phyloP scores from a whole-genome alignment of 768 basidiomycete genomes.

The Rossbeevera mucosa region DNA sequence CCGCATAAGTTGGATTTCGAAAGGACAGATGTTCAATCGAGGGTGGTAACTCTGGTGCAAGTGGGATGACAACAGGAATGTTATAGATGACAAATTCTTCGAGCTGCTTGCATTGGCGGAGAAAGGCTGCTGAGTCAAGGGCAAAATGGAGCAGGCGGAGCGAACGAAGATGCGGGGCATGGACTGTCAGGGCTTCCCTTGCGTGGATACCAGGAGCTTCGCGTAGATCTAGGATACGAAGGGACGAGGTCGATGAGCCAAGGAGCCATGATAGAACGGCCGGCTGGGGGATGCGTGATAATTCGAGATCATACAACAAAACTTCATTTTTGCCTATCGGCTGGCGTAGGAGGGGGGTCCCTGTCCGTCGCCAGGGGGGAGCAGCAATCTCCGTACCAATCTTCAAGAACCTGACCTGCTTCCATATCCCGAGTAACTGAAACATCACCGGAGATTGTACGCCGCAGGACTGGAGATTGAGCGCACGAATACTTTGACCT shows the following conservation, averaged over 20 bases:
- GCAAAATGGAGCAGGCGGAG: slow-evolving; percentile 39
- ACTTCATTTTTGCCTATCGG: slow-evolving; percentile 1
- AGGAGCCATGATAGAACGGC: slow-evolving; percentile 38
- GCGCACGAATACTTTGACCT: slow-evolving; percentile 28
- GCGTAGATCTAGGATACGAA: slow-evolving; percentile 40
- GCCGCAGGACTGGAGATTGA: slow-evolving; percentile 33
- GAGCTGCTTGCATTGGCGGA: slow-evolving; percentile 35
- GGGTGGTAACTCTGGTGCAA: slow-evolving; percentile 31
- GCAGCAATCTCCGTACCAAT: slow-evolving; percentile 36
- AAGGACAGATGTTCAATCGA: slow-evolving; percentile 40
- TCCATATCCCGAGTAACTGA: slow-evolving; percentile 38
- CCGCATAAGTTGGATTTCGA: slow-evolving; percentile 26
- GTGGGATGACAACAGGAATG: slow-evolving; percentile 31
- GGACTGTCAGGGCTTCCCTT: slow-evolving; percentile 22
- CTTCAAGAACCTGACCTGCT: slow-evolving; percentile 35
- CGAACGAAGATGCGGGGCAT: slow-evolving; percentile 37
- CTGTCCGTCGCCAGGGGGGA: slow-evolving; percentile 26
- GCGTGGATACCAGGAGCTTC: slow-evolving; percentile 30
- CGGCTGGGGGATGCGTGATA: slow-evolving; percentile 32
- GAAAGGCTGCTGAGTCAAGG: slow-evolving; percentile 28
- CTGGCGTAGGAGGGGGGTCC: slow-evolving; percentile 9
- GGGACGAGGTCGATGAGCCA: slow-evolving; percentile 28
- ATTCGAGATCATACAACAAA: slow-evolving; percentile 38
- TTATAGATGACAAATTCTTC: slow-evolving; percentile 39
- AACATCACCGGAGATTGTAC: slow-evolving; percentile 42